phyloP scores from a whole-genome alignment of 2,329 filamentous ascomycete genomes.

The Alternaria sp. region DNA sequence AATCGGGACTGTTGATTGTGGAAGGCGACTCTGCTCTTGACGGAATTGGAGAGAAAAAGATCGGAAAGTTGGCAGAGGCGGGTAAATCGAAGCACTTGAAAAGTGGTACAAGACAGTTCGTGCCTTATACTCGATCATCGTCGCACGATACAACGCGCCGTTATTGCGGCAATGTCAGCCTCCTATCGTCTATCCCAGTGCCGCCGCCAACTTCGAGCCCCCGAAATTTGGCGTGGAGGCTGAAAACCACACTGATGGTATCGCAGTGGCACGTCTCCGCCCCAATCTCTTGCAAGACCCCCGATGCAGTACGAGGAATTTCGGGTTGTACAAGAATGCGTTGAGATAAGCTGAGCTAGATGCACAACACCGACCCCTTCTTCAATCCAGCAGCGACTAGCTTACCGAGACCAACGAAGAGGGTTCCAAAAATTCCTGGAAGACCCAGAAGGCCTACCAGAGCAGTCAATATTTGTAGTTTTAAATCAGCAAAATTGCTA shows the following conservation, averaged over 20 bases:
- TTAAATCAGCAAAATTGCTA: neutral
- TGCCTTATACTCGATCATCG: neutral
- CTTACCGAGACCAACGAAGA: neutral
- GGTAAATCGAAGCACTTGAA: neutral
- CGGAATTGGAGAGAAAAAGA: fast-evolving
- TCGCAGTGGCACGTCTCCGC: neutral
- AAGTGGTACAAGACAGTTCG: no score
- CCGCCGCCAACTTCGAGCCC: neutral
- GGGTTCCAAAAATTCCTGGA: neutral
- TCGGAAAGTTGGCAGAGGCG: neutral
- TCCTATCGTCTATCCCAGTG: fast-evolving
- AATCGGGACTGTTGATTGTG: neutral
- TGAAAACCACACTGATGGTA: neutral
- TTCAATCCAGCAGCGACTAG: neutral
- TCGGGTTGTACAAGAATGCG: neutral
- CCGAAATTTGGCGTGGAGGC: neutral
- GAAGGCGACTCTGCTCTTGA: neutral
- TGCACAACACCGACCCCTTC: neutral
- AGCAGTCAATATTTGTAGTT: neutral
- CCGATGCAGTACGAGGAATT: neutral
- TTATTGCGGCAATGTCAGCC: neutral
- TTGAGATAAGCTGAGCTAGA: neutral
- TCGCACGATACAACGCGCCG: neutral
- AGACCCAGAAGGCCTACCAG: neutral
- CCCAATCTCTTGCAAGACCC: neutral